These are phyloP conservation scores for Penicillium janthinellum DNA, from an alignment of 2,329 filamentous ascomycete genomes.

Conservation along the genomic window DNA sequence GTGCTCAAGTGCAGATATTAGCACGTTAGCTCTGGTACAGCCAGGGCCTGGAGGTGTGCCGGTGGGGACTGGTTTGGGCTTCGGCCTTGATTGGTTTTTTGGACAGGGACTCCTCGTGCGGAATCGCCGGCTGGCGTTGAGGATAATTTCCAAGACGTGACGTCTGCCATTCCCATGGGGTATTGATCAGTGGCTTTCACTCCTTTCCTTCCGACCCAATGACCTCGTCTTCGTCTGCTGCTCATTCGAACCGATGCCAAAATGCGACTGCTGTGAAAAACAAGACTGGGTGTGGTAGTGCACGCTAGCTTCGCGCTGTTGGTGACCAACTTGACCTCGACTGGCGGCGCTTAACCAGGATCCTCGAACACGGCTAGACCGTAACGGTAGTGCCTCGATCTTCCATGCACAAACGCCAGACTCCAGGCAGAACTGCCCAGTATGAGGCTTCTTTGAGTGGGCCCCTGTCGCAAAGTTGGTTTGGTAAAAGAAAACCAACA, in stretches of 20 bases:
- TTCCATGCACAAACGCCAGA: neutral
- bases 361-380: neutral
- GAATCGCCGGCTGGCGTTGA: neutral
- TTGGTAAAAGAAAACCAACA: neutral
- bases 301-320: neutral
- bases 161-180: neutral
- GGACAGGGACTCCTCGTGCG: neutral
- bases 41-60: neutral
- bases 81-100: slow-evolving; percentile 1
- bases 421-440: neutral
- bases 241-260: neutral
- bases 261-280: neutral
- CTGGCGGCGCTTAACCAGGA: neutral
- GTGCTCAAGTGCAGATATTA: neutral
- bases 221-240: neutral
- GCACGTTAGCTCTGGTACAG: neutral
- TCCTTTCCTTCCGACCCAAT: neutral
- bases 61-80: slow-evolving; percentile 7
- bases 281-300: neutral
- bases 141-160: neutral
- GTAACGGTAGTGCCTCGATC: neutral
- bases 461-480: neutral
- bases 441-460: neutral
- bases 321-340: neutral
- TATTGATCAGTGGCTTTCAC: neutral